Base-by-base conservation (phyloP, 73 alveolate species). In the Paramecium tetraurelia region DNA sequence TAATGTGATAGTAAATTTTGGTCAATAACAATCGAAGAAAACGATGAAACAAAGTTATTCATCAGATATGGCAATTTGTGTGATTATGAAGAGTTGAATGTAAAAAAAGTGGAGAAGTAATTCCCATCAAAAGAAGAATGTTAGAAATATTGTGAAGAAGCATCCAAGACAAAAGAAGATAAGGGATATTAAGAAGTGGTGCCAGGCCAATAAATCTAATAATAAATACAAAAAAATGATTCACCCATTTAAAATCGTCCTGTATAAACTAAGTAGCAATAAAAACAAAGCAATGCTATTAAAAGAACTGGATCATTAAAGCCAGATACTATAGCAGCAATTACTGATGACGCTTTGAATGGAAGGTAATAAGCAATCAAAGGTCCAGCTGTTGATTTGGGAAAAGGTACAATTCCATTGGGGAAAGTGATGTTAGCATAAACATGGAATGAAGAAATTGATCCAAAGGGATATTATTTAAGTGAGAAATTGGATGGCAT, bases 401-500 rank as follows among this genome's bases (percentile, higher is more conserved):
- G 94, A 18, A 21, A 46, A 38, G 71, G 76, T 24, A 83, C 88
- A 70, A 41, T 20, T 6, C 58, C 71, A 43, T 31, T 27, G 16
- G 71, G 77, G 12, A 83, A 63, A 33, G 95, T 90, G 2, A 80
- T 95, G 93, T 71, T 95, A 36, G 98, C 98, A 20, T 80, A 93
- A 33, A 53, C 86, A 41, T 93, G 86, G 93, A 93, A 89, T 59
- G 98, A 93, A 35, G 92, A 86, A 2, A 83, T 94, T 12, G 97
- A 96, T 70, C 97, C 97, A 16, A 94, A 87, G 0, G 98, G 96
- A 4, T 96, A 97, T 95, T 84, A 40, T 58, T 85, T 94, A 94
- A 93, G 97, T 87, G 98, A 96, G 86, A 96, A 96, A 68, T 85
- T 96, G 44, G 98, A 96, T 93, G 98, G 98, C 22, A 94, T 96